These are phyloP conservation scores for Caryopteris hybrid DNA, from an alignment of 305 asterid genomes.

Conservation along the genomic window DNA sequence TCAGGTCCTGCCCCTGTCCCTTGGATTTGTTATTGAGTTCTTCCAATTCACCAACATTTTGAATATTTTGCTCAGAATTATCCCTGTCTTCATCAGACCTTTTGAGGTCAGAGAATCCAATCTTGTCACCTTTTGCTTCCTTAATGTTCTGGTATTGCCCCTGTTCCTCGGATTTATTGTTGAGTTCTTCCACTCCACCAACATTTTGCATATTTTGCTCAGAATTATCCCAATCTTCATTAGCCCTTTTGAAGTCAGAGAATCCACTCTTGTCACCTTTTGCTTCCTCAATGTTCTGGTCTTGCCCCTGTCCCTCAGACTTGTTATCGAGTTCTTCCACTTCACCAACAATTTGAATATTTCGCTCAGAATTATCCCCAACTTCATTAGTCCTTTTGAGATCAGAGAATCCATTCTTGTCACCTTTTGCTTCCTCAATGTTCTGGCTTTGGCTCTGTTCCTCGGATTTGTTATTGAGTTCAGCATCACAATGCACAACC, in stretches of 20 bases:
- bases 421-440: slow-evolving; percentile 17
- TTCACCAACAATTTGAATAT: background rate
- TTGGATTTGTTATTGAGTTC: slow-evolving; percentile 24
- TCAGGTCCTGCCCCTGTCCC: slow-evolving; percentile 18
- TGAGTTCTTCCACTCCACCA: background rate
- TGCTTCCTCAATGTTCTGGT: slow-evolving; percentile 14
- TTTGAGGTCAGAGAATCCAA: slow-evolving; percentile 9
- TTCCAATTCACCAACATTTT: background rate
- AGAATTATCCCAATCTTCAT: slow-evolving; percentile 18
- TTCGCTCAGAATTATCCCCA: background rate
- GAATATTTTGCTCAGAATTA: background rate
- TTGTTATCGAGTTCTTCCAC: slow-evolving; percentile 20
- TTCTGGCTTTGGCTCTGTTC: slow-evolving; percentile 18
- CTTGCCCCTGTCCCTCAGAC: slow-evolving; percentile 24
- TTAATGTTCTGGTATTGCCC: slow-evolving; percentile 16
- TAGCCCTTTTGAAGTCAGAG: slow-evolving; percentile 13
- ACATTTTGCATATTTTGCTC: background rate
- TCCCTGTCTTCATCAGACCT: slow-evolving; percentile 16
- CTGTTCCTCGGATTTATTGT: slow-evolving; percentile 18
- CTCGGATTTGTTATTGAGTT: slow-evolving; percentile 18
- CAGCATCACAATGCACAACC: slow-evolving; percentile 23
- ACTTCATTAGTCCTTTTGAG: slow-evolving; percentile 15
- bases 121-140: slow-evolving; percentile 13
- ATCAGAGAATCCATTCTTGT: slow-evolving; percentile 8
- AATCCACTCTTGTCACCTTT: slow-evolving; percentile 7